Percentiles rank a stretch among this genome's conserved stretches.
Evolutionary conservation across 2,329 filamentous ascomycete genomes (phyloP).

Genomic region (Magnaporthiopsis rhizophila): DNA sequence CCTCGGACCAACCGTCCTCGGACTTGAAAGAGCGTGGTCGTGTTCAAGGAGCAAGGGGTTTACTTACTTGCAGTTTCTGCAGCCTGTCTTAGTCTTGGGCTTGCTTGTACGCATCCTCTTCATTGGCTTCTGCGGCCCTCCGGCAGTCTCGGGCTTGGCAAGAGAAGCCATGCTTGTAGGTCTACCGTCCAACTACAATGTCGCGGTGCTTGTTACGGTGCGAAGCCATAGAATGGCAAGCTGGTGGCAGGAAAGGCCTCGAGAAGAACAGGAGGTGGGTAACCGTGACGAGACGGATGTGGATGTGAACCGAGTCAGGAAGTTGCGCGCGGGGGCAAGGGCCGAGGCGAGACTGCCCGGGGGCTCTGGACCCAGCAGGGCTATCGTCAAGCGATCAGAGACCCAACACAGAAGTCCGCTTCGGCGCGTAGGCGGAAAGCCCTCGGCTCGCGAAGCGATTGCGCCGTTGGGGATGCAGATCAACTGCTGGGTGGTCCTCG

Average conservation of each 20-base stretch:
- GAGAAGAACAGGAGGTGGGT: background rate
- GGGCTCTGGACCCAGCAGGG: background rate
- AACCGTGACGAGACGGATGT: too few species aligned
- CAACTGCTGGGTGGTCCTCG: background rate
- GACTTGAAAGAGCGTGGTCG: background rate
- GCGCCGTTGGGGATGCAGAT: background rate
- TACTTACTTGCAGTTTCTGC: conserved; percentile 60
- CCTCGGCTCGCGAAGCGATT: background rate
- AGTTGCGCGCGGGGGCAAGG: background rate
- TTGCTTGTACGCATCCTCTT: conserved; percentile 45
- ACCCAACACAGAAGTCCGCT: background rate
- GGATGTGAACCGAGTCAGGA: too few species aligned
- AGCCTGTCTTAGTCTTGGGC: conserved; percentile 59
- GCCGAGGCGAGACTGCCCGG: background rate
- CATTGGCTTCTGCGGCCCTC: conserved; percentile 19
- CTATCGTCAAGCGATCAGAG: background rate
- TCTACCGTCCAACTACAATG: background rate
- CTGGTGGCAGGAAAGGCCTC: background rate
- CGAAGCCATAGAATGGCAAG: background rate
- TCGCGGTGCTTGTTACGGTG: background rate
- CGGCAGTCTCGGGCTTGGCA: conserved; percentile 9
- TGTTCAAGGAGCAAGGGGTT: background rate
- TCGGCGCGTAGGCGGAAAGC: too few species aligned
- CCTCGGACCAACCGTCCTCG: background rate
- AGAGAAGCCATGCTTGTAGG: conserved; percentile 5